A percentile compares a stretch with the other conserved stretches of the same genome.
phyloP scores from a whole-genome alignment of 768 basidiomycete genomes.

The Agrocybe chaxingu region DNA sequence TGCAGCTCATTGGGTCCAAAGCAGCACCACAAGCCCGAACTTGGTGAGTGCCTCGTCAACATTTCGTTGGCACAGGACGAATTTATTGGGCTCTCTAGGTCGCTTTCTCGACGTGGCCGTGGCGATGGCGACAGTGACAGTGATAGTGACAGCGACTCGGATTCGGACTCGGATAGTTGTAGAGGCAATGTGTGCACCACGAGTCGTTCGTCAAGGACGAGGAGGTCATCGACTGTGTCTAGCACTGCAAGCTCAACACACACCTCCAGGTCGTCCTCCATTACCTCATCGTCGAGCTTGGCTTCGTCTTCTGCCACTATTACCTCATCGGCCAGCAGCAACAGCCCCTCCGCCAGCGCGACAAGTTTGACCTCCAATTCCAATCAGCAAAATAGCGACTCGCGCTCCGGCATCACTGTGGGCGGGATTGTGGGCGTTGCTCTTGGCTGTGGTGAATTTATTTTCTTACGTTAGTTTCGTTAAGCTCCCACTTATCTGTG shows the following conservation, averaged over 20 bases:
- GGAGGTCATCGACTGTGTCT: background rate
- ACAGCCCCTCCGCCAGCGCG: background rate
- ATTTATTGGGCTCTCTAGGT: no score
- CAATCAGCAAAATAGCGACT: background rate
- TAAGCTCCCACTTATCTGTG: background rate
- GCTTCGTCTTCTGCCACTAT: background rate
- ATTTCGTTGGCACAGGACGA: no score
- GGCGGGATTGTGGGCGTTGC: constrained; percentile 13
- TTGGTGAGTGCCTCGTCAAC: no score
- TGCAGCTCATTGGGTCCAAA: constrained; percentile 11
- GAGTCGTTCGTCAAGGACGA: background rate
- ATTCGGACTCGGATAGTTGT: background rate
- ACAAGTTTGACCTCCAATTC: background rate
- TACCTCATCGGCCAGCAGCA: background rate
- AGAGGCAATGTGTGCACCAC: background rate
- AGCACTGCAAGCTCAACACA: background rate
- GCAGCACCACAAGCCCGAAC: background rate
- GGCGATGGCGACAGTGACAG: background rate
- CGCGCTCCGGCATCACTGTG: constrained; percentile 5
- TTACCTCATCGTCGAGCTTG: background rate
- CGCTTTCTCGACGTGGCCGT: background rate
- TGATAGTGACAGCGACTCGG: background rate
- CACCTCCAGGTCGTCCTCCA: background rate
- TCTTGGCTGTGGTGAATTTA: constrained; percentile 14
- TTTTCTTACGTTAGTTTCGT: background rate